phyloP scores from a whole-genome alignment of 1,284 basidiomycete genomes.

The Takashimella koratensis region DNA sequence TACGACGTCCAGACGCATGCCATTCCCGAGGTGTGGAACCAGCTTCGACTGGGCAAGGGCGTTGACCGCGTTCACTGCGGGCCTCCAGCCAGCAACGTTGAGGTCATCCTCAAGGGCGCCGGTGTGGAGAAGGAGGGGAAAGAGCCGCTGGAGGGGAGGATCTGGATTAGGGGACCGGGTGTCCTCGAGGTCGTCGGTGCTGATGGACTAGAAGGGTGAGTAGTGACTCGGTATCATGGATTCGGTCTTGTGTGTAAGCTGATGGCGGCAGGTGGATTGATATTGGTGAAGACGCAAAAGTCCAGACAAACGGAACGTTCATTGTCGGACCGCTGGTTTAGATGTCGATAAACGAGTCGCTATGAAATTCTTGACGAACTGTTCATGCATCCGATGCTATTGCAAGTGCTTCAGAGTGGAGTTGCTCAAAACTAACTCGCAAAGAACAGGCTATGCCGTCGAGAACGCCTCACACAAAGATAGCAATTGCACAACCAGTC shows the following conservation, averaged over 20 bases:
- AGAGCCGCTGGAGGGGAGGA: constrained; percentile 15
- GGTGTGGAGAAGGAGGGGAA: constrained; percentile 14
- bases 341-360: neutral
- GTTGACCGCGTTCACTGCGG: constrained; percentile 30
- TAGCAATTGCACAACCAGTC: too few species aligned
- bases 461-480: too few species aligned
- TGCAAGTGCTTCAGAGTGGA: too few species aligned
- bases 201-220: constrained; percentile 24
- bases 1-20: constrained; percentile 40
- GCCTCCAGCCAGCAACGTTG: constrained; percentile 43
- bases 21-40: constrained; percentile 16
- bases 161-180: constrained; percentile 35
- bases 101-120: constrained; percentile 36
- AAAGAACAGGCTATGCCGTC: too few species aligned
- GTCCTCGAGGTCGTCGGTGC: constrained; percentile 15
- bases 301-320: constrained; percentile 43
- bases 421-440: too few species aligned
- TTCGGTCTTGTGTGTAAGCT: neutral
- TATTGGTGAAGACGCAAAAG: constrained; percentile 25
- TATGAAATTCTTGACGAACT: neutral
- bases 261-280: constrained; percentile 30
- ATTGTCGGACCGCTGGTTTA: neutral
- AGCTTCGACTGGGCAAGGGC: constrained; percentile 9
- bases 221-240: neutral
- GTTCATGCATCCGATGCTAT: too few species aligned